Conservation (phyloP, 2,329 filamentous ascomycete species). For the Cadophora malorum region DNA sequence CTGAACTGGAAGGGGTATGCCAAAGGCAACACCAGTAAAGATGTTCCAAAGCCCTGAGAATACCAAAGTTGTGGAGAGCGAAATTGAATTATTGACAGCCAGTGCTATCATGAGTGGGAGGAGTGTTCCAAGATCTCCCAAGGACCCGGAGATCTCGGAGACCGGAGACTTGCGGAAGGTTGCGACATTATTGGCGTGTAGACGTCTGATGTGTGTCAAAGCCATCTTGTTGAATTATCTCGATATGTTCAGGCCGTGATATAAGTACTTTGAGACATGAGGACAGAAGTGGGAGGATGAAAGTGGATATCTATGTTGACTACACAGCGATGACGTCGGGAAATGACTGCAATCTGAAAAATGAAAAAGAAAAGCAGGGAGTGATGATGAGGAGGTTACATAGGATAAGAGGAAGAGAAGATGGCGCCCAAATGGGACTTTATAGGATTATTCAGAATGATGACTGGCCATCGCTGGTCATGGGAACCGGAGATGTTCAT, state of each 20-base stretch:
- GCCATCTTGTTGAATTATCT: conserved; percentile 27
- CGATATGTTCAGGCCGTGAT: not conserved
- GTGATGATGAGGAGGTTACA: no score
- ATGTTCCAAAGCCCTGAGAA: conserved; percentile 91
- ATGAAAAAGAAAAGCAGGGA: conserved; percentile 1
- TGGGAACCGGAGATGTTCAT: not conserved
- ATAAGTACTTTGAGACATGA: no score
- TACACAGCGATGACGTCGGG: not conserved
- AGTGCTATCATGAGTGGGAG: conserved; percentile 89
- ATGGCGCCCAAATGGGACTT: not conserved
- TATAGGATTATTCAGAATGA: conserved; percentile 6
- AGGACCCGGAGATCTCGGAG: conserved; percentile 84
- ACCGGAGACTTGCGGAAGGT: conserved; percentile 63
- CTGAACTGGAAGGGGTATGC: conserved; percentile 89
- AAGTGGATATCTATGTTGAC: conserved; percentile 4
- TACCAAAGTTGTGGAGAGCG: conserved; percentile 82
- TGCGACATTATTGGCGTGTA: conserved; percentile 56
- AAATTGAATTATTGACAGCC: conserved; percentile 77
- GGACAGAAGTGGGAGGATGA: not conserved
- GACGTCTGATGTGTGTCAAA: conserved; percentile 36
- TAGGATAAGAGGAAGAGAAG: not conserved
- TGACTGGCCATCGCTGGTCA: conserved; percentile 1
- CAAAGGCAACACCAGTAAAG: conserved; percentile 80
- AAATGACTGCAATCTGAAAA: not conserved
- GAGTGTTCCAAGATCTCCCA: conserved; percentile 89